Base-by-base conservation (phyloP, 2,329 filamentous ascomycete species). In the Phyllosticta capitalensis region DNA sequence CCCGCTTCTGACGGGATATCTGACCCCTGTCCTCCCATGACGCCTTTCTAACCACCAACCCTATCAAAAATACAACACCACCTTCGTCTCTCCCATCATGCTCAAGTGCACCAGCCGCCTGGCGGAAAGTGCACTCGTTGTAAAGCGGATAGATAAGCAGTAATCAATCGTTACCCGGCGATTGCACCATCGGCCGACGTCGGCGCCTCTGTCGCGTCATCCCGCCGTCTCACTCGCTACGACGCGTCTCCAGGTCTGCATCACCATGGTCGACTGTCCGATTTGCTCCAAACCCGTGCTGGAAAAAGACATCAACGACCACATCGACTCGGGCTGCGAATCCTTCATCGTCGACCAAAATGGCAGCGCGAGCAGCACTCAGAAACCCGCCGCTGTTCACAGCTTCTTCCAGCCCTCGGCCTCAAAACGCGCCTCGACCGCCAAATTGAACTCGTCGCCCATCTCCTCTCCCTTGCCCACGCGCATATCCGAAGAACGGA, bases 281-380 rank as follows among this genome's bases (percentile, higher is more conserved):
- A 89, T 92, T 65, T 96, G 91, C 77, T 80, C 83, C 68, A 87
- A 88, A 67, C 78, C 80, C 59, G 89, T 94, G 67, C 86, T 83
- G 64, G 76, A 86, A 64, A 76, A 78, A 68, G 83, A 87, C 65
- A 97, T 97, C 78, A 97, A 97, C 75, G 81, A 81, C 65, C 92
- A 97, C 73, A 84, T 97, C 69, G 94, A 97, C 75, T 92, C 90
- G 28, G 83, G 82, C 64, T 97, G 92, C 76, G 74, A 82, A 62
- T 79, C 78, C 38, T 86, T 86, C 69, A 72, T 94, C 63, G 76
- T 87, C 59, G 82, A 85, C 61, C 69, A 77, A 65, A 68, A 72
- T 30, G 64, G 62, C 28, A 55, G 59, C 49, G 26, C 69, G 64
- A 53, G 73, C 67, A 58, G 66, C 63, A 67, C 71, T 10, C 71